phyloP scores from a whole-genome alignment of 2,329 filamentous ascomycete genomes.

The Phialemoniopsis sp. region DNA sequence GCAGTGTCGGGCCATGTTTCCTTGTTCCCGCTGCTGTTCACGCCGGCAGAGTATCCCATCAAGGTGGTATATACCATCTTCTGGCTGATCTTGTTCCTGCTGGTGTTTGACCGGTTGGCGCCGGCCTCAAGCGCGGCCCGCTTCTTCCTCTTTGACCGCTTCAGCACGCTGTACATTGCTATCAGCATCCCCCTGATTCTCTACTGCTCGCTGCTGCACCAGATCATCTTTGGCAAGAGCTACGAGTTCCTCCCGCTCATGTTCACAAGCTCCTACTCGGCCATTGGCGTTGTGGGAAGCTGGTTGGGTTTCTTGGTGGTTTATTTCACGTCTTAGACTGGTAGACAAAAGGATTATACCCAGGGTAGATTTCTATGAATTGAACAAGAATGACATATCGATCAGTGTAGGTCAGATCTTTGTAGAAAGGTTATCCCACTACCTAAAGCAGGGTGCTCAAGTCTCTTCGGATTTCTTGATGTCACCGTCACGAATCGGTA shows the following conservation, averaged over 20 bases:
- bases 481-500: neutral
- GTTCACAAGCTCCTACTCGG: conserved; percentile 94
- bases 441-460: neutral
- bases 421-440: neutral
- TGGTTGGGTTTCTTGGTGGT: conserved; percentile 94
- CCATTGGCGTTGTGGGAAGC: conserved; percentile 90
- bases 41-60: conserved; percentile 84
- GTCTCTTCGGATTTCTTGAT: conserved; percentile 4
- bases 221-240: conserved; percentile 73
- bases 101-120: conserved; percentile 81
- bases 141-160: conserved; percentile 86
- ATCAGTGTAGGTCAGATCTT: conserved; percentile 10
- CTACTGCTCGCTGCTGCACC: conserved; percentile 84
- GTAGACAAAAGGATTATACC: neutral
- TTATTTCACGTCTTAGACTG: conserved; percentile 62
- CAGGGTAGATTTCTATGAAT: conserved; percentile 8
- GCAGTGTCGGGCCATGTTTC: conserved; percentile 94
- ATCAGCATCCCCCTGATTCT: conserved; percentile 83
- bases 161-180: conserved; percentile 84
- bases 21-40: conserved; percentile 90
- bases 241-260: conserved; percentile 93
- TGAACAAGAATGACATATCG: conserved; percentile 11
- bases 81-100: conserved; percentile 84
- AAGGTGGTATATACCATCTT: conserved; percentile 91
- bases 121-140: conserved; percentile 76